Evolutionary conservation across 78 protist species (phyloP).

Genomic region (Andalucia godoyi): DNA sequence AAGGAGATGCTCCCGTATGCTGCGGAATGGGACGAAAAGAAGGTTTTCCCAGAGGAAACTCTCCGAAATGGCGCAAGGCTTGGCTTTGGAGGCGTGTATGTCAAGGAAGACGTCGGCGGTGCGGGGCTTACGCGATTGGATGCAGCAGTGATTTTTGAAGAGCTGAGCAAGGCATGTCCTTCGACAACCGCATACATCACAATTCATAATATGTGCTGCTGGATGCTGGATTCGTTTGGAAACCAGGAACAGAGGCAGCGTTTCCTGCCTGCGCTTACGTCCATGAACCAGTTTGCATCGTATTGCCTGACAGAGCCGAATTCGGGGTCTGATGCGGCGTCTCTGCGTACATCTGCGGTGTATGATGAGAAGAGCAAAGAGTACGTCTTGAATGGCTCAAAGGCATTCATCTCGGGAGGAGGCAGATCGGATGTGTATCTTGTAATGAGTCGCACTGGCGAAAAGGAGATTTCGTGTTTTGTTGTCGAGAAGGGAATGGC

Average conservation of each 20-base stretch:
- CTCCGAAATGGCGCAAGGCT: slow-evolving; percentile 55
- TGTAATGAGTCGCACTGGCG: slow-evolving; percentile 80
- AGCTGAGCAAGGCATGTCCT: slow-evolving; percentile 50
- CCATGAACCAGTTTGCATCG: slow-evolving; percentile 32
- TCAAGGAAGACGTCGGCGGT: slow-evolving; percentile 55
- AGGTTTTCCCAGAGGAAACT: slow-evolving; percentile 34
- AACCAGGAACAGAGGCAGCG: slow-evolving; percentile 39
- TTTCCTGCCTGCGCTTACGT: slow-evolving; percentile 31
- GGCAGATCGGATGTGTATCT: slow-evolving; percentile 66
- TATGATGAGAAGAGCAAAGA: slow-evolving; percentile 45
- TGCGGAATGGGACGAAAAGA: slow-evolving; percentile 60
- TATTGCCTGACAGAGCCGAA: slow-evolving; percentile 88
- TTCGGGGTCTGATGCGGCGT: slow-evolving; percentile 75
- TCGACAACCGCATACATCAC: slow-evolving; percentile 77
- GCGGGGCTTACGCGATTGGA: slow-evolving; percentile 61
- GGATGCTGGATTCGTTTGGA: slow-evolving; percentile 74
- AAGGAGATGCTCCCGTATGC: slow-evolving; percentile 49
- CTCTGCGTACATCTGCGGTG: slow-evolving; percentile 55
- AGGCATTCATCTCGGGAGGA: slow-evolving; percentile 87
- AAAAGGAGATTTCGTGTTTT: slow-evolving; percentile 66
- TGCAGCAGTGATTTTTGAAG: slow-evolving; percentile 63
- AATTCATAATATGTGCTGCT: slow-evolving; percentile 76
- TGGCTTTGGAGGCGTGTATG: slow-evolving; percentile 77
- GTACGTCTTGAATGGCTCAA: slow-evolving; percentile 68
- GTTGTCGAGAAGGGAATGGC: slow-evolving; percentile 58